Evolutionary conservation across 169 alveolate genomes (phyloP), one percentile per base, ranked within the genome.

Genomic region (Miamiensis avidus): DNA sequence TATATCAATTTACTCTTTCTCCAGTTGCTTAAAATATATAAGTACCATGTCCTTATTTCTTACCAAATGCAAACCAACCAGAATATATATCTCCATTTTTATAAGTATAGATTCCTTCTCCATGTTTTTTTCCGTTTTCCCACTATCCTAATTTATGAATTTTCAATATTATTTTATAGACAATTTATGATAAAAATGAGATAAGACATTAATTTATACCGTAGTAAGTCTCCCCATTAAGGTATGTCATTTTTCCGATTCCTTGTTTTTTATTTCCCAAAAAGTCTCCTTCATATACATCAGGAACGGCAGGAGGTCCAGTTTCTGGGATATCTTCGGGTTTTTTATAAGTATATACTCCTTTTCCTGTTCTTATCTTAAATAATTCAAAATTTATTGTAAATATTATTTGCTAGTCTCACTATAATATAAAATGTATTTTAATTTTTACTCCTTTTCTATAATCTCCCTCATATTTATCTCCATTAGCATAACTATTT

Each of bases 61-160:
- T 88, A 29, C 96, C 97, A 84, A 90, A 92, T 84, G 91, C 89
- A 96, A 96, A 94, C 95, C 96, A 92, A 25, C 97, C 97, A 69
- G 93, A 85, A 81, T 94, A 94, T 30, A 69, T 78, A 82, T 94
- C 97, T 72, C 93, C 93, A 75, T 92, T 94, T 20, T 89, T 88
- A 87, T 94, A 94, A n/a, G 91, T 91, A 78, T 91, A 94, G 31
- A 91, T 88, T 20, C 97, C 97, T 82, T 94, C 97, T 73, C 97
- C 97, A 90, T 91, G 95, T 78, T 95, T 83, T 82, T 89, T 78
- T 1, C 97, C 97, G 76, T 92, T 91, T 87, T 92, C 96, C 91
- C 94, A 94, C 76, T 90, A 92, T 0, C 97, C 96, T 72, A 72
- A 82, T 0, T 25, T 82, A 0, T 34, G 29, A 25, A 65, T 65